These are phyloP conservation scores for Colletotrichum tofieldiae DNA, from an alignment of 2,329 filamentous ascomycete genomes.

Conservation along the genomic window DNA sequence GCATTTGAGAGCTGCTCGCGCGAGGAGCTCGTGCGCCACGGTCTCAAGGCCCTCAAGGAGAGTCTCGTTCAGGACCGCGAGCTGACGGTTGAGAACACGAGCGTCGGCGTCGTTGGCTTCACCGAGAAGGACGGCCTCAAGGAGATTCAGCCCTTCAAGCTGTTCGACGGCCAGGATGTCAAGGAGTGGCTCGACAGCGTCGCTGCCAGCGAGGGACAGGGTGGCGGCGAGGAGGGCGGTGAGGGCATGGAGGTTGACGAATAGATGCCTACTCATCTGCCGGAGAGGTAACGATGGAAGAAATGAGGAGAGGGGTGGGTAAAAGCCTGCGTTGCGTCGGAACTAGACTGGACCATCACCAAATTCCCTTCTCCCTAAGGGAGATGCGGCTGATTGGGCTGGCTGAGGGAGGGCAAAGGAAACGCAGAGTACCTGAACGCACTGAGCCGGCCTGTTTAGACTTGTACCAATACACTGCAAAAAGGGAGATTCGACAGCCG, in stretches of 20 bases:
- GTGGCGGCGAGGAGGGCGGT: constrained; percentile 58
- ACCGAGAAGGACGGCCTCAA: constrained; percentile 63
- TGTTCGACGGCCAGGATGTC: constrained; percentile 92
- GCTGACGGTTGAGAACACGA: constrained; percentile 97
- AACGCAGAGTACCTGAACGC: constrained; percentile 26
- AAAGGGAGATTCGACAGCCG: constrained; percentile 36
- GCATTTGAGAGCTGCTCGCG: constrained; percentile 82
- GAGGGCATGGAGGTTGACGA: constrained; percentile 55
- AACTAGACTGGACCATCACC: constrained; percentile 6
- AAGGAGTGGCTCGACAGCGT: constrained; percentile 87
- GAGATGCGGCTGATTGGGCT: background rate
- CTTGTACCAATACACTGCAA: constrained; percentile 41
- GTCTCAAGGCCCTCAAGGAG: constrained; percentile 92
- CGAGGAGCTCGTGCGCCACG: constrained; percentile 93
- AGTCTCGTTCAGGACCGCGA: constrained; percentile 97
- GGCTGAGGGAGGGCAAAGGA: constrained; percentile 17
- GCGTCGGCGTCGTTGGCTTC: constrained; percentile 85
- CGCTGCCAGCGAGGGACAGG: constrained; percentile 64
- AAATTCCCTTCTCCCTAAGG: background rate
- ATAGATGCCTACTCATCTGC: background rate
- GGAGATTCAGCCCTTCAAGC: constrained; percentile 84
- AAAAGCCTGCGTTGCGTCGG: constrained; percentile 22
- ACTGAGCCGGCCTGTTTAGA: constrained; percentile 36
- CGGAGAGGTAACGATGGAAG: background rate
- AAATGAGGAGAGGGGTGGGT: constrained; percentile 3